Conservation (phyloP, 1,284 basidiomycete species). For the Melampsora americana region DNA sequence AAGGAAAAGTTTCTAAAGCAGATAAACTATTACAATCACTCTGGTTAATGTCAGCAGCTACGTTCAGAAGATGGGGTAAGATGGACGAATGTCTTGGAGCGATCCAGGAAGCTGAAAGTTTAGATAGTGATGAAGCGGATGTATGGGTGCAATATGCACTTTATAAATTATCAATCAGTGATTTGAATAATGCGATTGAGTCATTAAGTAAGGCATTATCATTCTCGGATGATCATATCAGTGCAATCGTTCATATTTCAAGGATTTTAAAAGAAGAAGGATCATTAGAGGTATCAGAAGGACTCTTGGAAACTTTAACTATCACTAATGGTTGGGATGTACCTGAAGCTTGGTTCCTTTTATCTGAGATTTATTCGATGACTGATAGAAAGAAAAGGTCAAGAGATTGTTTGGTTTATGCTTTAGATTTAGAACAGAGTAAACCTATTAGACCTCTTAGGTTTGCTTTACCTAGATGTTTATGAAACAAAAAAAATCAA, state of each 20-base stretch:
- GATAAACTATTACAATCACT: conserved; percentile 74
- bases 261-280: conserved; percentile 64
- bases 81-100: conserved; percentile 82
- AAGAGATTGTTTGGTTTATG: conserved; percentile 70
- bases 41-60: conserved; percentile 91
- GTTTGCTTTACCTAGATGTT: conserved; percentile 50
- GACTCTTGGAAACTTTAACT: conserved; percentile 56
- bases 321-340: conserved; percentile 71
- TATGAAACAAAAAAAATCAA: too few relatives aligned
- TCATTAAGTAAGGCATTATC: conserved; percentile 35
- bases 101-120: conserved; percentile 89
- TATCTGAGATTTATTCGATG: conserved; percentile 71
- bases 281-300: conserved; percentile 50
- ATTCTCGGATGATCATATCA: conserved; percentile 63
- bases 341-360: conserved; percentile 85
- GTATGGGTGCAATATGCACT: conserved; percentile 77
- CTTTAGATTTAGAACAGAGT: conserved; percentile 69
- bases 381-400: conserved; percentile 61
- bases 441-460: conserved; percentile 52
- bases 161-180: conserved; percentile 45
- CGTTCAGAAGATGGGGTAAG: conserved; percentile 82
- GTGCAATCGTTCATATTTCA: conserved; percentile 72
- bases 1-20: conserved; percentile 59
- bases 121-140: conserved; percentile 76
- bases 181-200: conserved; percentile 36